Evolutionary conservation across 1,139 yeast genomes (phyloP).

Genomic region (Protomyces inundatus): DNA sequence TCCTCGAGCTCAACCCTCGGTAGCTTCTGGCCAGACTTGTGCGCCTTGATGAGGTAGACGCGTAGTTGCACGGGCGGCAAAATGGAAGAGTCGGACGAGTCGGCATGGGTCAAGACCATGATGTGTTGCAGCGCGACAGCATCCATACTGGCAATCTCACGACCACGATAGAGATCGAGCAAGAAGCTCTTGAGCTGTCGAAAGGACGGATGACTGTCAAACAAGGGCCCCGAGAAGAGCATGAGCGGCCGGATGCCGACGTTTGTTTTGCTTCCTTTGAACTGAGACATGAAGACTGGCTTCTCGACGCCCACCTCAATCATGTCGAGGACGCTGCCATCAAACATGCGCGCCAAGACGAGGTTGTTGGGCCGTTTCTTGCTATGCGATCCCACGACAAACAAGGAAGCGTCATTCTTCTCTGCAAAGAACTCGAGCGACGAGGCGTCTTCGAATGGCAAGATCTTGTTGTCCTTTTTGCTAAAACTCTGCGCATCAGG

Average conservation of each 20-base stretch:
- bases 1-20: constrained; percentile 94
- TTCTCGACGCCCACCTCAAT: constrained; percentile 74
- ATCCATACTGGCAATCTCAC: constrained; percentile 75
- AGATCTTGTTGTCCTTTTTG: constrained; percentile 81
- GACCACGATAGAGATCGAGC: constrained; percentile 84
- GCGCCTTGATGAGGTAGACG: constrained; percentile 80
- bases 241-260: constrained; percentile 94
- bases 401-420: constrained; percentile 82
- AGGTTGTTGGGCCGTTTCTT: constrained; percentile 91
- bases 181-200: constrained; percentile 82
- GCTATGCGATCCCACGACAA: constrained; percentile 76
- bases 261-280: constrained; percentile 65
- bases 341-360: constrained; percentile 83
- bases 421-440: constrained; percentile 86
- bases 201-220: constrained; percentile 82
- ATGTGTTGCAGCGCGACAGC: constrained; percentile 92
- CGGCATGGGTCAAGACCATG: constrained; percentile 77
- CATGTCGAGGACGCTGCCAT: constrained; percentile 88
- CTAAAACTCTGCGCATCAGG: constrained; percentile 83
- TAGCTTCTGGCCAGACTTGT: constrained; percentile 67
- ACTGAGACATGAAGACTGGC: constrained; percentile 69
- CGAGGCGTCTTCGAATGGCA: constrained; percentile 90
- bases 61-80: constrained; percentile 83
- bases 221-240: constrained; percentile 84
- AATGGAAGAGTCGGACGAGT: constrained; percentile 44